These are phyloP conservation scores for Anisodus acutangulus DNA, from an alignment of 257 asterid species.

Conservation along the genomic window DNA sequence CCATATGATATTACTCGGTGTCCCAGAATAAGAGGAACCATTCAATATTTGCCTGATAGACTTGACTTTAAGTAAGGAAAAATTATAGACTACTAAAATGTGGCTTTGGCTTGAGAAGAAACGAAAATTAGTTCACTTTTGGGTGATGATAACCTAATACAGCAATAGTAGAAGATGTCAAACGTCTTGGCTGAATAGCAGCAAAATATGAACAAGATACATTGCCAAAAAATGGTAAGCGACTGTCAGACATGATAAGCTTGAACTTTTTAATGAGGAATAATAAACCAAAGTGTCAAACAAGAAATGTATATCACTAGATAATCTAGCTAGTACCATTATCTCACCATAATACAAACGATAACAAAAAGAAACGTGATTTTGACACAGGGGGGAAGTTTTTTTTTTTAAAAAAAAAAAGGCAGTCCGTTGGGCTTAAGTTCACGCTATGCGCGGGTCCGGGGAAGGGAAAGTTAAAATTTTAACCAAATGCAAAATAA, in stretches of 20 bases:
- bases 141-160: conserved; percentile 15
- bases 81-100: neutral
- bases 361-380: neutral
- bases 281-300: too few species aligned
- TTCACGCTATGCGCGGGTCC: too few species aligned
- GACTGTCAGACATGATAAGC: conserved; percentile 4
- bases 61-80: neutral
- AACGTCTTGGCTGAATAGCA: neutral
- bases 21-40: neutral
- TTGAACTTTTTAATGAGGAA: neutral
- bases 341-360: neutral
- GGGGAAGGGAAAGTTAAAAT: neutral
- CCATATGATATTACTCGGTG: neutral
- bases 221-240: conserved; percentile 11
- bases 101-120: neutral
- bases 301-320: too few species aligned
- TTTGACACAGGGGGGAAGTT: neutral
- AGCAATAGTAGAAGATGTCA: conserved; percentile 1
- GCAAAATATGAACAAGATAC: neutral
- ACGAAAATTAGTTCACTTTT: neutral
- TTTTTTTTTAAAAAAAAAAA: too few species aligned
- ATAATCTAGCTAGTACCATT: too few species aligned
- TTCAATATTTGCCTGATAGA: neutral
- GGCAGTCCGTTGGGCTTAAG: too few species aligned
- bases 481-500: neutral